Evolutionary conservation across 208 protist species (phyloP), one percentile per base, ranked within the genome.

Genomic region (Wallacemonas sp.): DNA sequence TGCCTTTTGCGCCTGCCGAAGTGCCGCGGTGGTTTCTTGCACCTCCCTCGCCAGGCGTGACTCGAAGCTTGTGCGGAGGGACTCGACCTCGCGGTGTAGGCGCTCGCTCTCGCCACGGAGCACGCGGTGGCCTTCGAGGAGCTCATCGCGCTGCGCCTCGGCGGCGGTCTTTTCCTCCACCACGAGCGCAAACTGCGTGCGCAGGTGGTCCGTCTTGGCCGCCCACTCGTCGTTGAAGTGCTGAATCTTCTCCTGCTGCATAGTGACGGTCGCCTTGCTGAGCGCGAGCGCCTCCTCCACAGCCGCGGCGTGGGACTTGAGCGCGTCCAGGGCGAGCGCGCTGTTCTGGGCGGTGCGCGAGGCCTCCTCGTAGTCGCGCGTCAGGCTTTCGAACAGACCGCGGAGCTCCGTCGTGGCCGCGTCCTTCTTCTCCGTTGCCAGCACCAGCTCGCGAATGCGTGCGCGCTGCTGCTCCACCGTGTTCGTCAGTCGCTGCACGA

Each of bases 161-260:
- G 86, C 36, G n/a, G 44, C 69, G 23, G 76, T 70, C 8, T 77
- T 76, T 45, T 87, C 85, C 36, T 78, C 67, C 5, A 57, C 45
- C 0, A 76, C 44, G 2, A 61, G 63, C 23, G 66, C 72, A 28
- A 81, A 71, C 44, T 83, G 67, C 31, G 48, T 31, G 1, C 77
- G 78, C 20, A 91, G 67, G 61, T 77, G 65, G 26, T 65, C 61
- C 26, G 81, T 76, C n/a, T 71, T 70, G 29, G 44, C 52, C 0
- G 55, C 54, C 78, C 77, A 87, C 48, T 76, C 81, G 33, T 28
- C 38, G 32, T 79, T 73, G 16, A 72, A 76, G 46, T 77, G 22
- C 22, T 61, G 25, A 18, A 87, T 75, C 25, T 61, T 73, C 33
- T 77, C 57, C 22, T 71, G 31, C 42, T 77, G 81, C n/a, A 68